These are phyloP conservation scores for Debaryomyces fabryi DNA, from an alignment of 1,139 yeast genomes.

Conservation along the genomic window DNA sequence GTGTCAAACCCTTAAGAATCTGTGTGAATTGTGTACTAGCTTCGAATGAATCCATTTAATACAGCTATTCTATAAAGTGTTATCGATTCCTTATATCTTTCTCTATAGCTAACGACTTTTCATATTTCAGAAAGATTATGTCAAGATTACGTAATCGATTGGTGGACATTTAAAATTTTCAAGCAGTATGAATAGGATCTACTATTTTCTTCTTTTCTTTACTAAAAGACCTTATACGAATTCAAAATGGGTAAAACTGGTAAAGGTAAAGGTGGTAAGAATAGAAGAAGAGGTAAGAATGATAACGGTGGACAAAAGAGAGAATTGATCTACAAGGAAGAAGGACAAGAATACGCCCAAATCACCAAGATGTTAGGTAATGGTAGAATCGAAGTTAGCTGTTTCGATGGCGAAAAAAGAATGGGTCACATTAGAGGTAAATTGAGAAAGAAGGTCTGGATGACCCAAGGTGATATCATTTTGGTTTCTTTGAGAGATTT, in stretches of 20 bases:
- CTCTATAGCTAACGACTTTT: not conserved
- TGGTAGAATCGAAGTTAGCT: slow-evolving; percentile 92
- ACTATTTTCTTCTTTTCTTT: slow-evolving; percentile 7
- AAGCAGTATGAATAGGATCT: not conserved
- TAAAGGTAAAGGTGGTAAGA: slow-evolving; percentile 70
- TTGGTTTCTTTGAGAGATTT: slow-evolving; percentile 95
- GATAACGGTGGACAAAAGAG: slow-evolving; percentile 90
- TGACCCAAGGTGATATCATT: slow-evolving; percentile 98
- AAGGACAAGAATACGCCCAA: slow-evolving; percentile 98
- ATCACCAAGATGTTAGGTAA: slow-evolving; percentile 98
- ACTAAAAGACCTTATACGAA: slow-evolving; percentile 5
- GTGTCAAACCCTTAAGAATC: slow-evolving; percentile 60
- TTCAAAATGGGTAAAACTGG: slow-evolving; percentile 52
- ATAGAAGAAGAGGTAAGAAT: slow-evolving; percentile 99
- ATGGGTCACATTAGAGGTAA: slow-evolving; percentile 99
- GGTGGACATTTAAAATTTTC: slow-evolving; percentile 8
- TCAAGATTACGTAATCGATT: slow-evolving; percentile 2
- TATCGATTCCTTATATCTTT: not conserved
- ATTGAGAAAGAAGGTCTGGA: slow-evolving; percentile 99
- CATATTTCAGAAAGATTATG: not conserved
- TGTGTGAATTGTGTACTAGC: slow-evolving; percentile 71
- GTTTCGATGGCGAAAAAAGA: slow-evolving; percentile 93
- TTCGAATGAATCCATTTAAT: slow-evolving; percentile 74
- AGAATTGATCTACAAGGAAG: slow-evolving; percentile 89
- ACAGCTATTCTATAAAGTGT: not conserved